These are phyloP conservation scores for Phytopythium delawarense DNA, from an alignment of 352 stramenopile genomes.

Conservation along the genomic window DNA sequence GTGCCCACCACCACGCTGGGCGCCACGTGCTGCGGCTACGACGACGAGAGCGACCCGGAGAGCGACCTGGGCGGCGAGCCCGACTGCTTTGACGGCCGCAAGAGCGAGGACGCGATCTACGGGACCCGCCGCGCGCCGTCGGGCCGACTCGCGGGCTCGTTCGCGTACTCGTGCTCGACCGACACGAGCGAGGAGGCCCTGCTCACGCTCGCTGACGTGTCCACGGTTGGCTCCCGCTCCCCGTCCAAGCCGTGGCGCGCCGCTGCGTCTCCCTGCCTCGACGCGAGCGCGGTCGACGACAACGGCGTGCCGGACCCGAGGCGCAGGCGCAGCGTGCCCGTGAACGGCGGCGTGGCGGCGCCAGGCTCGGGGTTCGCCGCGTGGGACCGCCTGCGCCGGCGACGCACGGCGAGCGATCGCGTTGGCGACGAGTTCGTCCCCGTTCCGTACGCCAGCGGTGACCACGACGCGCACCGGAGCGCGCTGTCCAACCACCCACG, in stretches of 20 bases:
- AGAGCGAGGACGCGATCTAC: neutral
- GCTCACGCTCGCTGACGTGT: conserved; percentile 5
- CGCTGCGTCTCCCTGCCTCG: neutral
- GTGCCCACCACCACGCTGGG: conserved; percentile 54
- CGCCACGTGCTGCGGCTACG: conserved; percentile 54
- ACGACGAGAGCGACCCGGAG: conserved; percentile 12
- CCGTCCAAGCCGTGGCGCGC: neutral
- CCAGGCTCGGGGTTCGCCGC: conserved; percentile 29
- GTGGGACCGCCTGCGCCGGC: conserved; percentile 40
- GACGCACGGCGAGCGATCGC: conserved; percentile 4
- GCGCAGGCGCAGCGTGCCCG: neutral
- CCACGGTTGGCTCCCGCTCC: neutral
- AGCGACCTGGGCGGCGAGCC: conserved; percentile 10
- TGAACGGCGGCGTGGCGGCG: neutral
- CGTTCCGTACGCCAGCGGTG: conserved; percentile 15
- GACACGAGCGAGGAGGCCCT: conserved; percentile 56
- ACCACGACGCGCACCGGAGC: neutral
- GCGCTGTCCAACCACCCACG: neutral
- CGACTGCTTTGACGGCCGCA: conserved; percentile 12
- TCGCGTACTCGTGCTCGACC: conserved; percentile 67
- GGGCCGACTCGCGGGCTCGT: conserved; percentile 21
- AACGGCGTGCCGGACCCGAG: neutral
- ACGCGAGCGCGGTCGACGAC: neutral
- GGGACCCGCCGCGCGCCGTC: neutral
- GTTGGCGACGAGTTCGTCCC: conserved; percentile 31